These are phyloP conservation scores for Acmispon strigosus DNA, from an alignment of 306 rosid species.

Conservation along the genomic window DNA sequence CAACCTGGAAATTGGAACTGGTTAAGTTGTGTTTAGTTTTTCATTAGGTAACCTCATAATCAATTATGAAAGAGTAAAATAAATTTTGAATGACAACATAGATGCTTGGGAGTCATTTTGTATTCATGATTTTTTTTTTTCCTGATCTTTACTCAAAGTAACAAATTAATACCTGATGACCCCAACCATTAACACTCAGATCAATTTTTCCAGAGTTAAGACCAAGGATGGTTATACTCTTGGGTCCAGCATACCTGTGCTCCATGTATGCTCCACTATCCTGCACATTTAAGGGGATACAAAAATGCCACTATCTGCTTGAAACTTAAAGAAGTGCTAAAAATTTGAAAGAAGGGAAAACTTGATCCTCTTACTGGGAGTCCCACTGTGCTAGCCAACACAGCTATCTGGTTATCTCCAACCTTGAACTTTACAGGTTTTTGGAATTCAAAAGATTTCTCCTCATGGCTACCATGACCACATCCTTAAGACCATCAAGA, in stretches of 20 bases:
- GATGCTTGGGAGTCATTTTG: too few relatives aligned
- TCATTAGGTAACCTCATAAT: too few relatives aligned
- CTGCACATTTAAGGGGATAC: constrained; percentile 28
- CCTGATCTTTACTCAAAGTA: neutral
- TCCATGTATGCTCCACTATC: constrained; percentile 99
- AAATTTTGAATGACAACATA: too few relatives aligned
- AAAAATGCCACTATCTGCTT: neutral
- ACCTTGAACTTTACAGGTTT: constrained; percentile 22
- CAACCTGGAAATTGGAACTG: constrained; percentile 42
- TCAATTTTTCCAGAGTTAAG: constrained; percentile 70
- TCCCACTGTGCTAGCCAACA: constrained; percentile 60
- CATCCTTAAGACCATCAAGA: constrained; percentile 46
- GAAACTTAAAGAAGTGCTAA: neutral
- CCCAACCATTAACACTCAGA: constrained; percentile 71
- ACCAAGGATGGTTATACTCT: constrained; percentile 51
- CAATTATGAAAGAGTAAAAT: too few relatives aligned
- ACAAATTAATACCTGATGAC: constrained; percentile 48
- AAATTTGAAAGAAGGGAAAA: neutral
- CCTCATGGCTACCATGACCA: constrained; percentile 61
- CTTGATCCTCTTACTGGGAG: constrained; percentile 66
- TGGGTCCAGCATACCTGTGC: constrained; percentile 81
- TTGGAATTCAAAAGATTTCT: constrained; percentile 50
- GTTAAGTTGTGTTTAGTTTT: neutral
- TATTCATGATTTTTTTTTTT: neutral
- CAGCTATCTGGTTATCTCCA: constrained; percentile 53